A percentile compares a stretch with the other conserved stretches of the same genome.
Conservation (phyloP, 2,329 filamentous ascomycete species). For the Fusarium ambrosium region DNA sequence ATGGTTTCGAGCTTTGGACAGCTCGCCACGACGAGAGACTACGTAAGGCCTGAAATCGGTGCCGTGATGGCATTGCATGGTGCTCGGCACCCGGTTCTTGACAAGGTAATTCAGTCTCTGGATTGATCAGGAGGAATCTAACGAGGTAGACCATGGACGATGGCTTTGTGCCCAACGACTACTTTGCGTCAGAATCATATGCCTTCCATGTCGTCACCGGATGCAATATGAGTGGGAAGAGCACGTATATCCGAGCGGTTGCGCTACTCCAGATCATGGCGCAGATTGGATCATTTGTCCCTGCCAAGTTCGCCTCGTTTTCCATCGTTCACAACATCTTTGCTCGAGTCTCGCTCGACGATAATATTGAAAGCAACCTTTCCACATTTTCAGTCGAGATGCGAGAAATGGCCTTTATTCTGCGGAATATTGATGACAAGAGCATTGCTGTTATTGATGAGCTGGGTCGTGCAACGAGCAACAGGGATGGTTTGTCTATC, state of each 20-base stretch:
- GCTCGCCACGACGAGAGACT: slow-evolving; percentile 72
- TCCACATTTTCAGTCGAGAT: slow-evolving; percentile 96
- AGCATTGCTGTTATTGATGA: slow-evolving; percentile 92
- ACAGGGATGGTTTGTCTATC: slow-evolving; percentile 88
- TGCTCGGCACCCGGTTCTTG: slow-evolving; percentile 83
- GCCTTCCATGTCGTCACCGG: slow-evolving; percentile 95
- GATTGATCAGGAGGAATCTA: not conserved
- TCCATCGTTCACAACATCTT: slow-evolving; percentile 87
- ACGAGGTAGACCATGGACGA: slow-evolving; percentile 67
- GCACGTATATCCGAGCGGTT: slow-evolving; percentile 90
- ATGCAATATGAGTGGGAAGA: slow-evolving; percentile 98
- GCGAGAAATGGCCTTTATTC: slow-evolving; percentile 94
- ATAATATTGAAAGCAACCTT: slow-evolving; percentile 89
- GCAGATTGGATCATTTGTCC: slow-evolving; percentile 92
- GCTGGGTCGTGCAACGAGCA: slow-evolving; percentile 90
- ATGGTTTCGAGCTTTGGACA: slow-evolving; percentile 86
- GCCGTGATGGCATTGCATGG: slow-evolving; percentile 78
- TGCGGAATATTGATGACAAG: slow-evolving; percentile 81
- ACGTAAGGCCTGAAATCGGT: slow-evolving; percentile 76
- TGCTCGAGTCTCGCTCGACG: slow-evolving; percentile 87
- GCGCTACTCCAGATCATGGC: slow-evolving; percentile 93
- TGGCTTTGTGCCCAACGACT: slow-evolving; percentile 89
- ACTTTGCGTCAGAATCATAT: slow-evolving; percentile 83
- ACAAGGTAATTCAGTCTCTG: slow-evolving; percentile 64
- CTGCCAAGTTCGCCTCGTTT: slow-evolving; percentile 85